Percentiles rank a stretch among this genome's conserved stretches.
Conservation (phyloP, 805 yeast species). For the Candida broadrunensis region DNA sequence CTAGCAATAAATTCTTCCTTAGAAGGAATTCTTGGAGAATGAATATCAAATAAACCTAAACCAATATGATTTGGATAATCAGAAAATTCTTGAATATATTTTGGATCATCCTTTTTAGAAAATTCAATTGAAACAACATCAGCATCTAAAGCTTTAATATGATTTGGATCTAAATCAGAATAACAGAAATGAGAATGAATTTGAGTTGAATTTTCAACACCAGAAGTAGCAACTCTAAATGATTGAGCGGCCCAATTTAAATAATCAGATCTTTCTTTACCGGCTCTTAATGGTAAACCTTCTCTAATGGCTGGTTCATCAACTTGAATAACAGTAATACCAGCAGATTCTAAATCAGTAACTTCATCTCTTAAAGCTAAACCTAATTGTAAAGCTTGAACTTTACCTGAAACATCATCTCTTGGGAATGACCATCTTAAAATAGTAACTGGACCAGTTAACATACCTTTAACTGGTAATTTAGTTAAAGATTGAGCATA, state of each 20-base stretch:
- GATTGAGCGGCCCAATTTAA: constrained; percentile 99
- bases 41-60: constrained; percentile 97
- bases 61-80: constrained; percentile 99
- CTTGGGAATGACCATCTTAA: constrained; percentile 99
- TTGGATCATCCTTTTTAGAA: constrained; percentile 99
- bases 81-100: constrained; percentile 95
- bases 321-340: constrained; percentile 96
- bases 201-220: constrained; percentile 92
- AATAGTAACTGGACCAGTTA: constrained; percentile 99
- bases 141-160: constrained; percentile 98
- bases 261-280: constrained; percentile 94
- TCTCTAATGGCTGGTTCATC: constrained; percentile 99
- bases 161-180: constrained; percentile 99
- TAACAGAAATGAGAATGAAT: constrained; percentile 99
- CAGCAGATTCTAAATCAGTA: constrained; percentile 96
- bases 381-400: constrained; percentile 95
- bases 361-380: constrained; percentile 99
- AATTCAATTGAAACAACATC: constrained; percentile 99
- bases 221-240: constrained; percentile 99
- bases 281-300: constrained; percentile 99
- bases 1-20: constrained; percentile 93
- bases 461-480: constrained; percentile 99
- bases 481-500: constrained; percentile 96
- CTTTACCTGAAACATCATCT: constrained; percentile 90
- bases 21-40: constrained; percentile 99